Evolutionary conservation across 176 grass and related monocot genomes (phyloP).

Genomic region (Typha latifolia): DNA sequence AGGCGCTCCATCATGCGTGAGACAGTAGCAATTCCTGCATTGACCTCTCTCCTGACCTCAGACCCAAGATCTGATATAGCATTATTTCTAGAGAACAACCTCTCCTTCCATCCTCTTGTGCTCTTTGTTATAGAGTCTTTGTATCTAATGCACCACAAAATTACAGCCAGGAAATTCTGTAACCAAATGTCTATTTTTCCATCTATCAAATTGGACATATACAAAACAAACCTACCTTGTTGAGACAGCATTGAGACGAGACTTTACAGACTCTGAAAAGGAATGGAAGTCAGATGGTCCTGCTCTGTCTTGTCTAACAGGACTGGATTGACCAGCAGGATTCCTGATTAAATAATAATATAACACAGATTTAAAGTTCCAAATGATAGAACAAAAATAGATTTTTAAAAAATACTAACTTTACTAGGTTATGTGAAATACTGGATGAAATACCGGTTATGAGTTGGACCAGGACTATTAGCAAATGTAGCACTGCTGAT

Average conservation of each 20-base stretch:
- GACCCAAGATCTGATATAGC: conserved; percentile 81
- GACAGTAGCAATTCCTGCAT: conserved; percentile 77
- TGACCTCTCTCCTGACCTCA: conserved; percentile 90
- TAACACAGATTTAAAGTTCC: not conserved
- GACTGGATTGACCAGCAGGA: conserved; percentile 58
- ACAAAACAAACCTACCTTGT: conserved; percentile 42
- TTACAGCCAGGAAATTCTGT: not conserved
- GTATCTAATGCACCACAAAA: conserved; percentile 46
- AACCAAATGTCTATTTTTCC: not conserved
- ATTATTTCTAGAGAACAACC: conserved; percentile 58
- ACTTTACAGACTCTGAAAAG: conserved; percentile 83
- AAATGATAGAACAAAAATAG: not conserved
- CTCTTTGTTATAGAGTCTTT: conserved; percentile 96
- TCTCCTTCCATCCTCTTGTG: conserved; percentile 88
- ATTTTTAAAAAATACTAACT: too few relatives aligned
- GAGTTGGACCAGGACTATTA: conserved; percentile 40
- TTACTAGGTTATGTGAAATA: too few relatives aligned
- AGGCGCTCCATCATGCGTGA: conserved; percentile 91
- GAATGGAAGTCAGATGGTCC: conserved; percentile 71
- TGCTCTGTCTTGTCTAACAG: conserved; percentile 41
- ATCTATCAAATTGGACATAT: not conserved
- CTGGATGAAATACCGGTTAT: too few relatives aligned
- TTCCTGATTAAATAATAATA: conserved; percentile 17
- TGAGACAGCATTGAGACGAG: conserved; percentile 73
- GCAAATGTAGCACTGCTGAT: conserved; percentile 33